phyloP scores from a whole-genome alignment of 2,329 filamentous ascomycete genomes.

The Penicillium thymicola region DNA sequence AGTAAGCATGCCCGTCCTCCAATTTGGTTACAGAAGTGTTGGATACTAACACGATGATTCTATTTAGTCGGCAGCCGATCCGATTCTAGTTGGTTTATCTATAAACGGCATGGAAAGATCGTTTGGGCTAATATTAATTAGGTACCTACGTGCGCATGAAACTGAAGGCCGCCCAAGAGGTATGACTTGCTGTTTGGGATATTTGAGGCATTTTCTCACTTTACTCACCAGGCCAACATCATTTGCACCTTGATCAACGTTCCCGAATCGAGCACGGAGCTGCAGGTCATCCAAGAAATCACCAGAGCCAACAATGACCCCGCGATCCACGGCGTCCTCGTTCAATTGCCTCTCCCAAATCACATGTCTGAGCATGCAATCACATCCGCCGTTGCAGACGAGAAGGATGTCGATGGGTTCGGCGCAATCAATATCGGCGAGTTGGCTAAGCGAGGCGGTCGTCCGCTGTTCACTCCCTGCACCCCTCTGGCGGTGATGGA shows the following conservation, averaged over 20 bases:
- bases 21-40: neutral
- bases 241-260: slow-evolving; percentile 81
- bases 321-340: slow-evolving; percentile 82
- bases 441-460: slow-evolving; percentile 89
- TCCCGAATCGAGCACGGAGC: slow-evolving; percentile 74
- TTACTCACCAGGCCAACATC: slow-evolving; percentile 70
- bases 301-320: slow-evolving; percentile 81
- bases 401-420: slow-evolving; percentile 98
- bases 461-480: slow-evolving; percentile 86
- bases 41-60: slow-evolving; percentile 6
- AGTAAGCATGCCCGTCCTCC: slow-evolving; percentile 51
- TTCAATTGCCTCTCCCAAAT: slow-evolving; percentile 85
- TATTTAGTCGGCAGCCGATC: slow-evolving; percentile 78
- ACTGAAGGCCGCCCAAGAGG: slow-evolving; percentile 91
- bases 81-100: slow-evolving; percentile 71
- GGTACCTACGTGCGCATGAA: slow-evolving; percentile 99
- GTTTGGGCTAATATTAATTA: slow-evolving; percentile 34
- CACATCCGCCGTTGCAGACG: slow-evolving; percentile 84
- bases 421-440: slow-evolving; percentile 93
- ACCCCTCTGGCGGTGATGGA: slow-evolving; percentile 98
- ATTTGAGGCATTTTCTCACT: slow-evolving; percentile 3
- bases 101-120: slow-evolving; percentile 10
- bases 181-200: slow-evolving; percentile 36
- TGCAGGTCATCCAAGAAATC: slow-evolving; percentile 81
- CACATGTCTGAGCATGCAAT: slow-evolving; percentile 87